A percentile compares a stretch with the other conserved stretches of the same genome.
Conservation (phyloP, 192 early-diverging fungal species). For the Coemansia sp. region DNA sequence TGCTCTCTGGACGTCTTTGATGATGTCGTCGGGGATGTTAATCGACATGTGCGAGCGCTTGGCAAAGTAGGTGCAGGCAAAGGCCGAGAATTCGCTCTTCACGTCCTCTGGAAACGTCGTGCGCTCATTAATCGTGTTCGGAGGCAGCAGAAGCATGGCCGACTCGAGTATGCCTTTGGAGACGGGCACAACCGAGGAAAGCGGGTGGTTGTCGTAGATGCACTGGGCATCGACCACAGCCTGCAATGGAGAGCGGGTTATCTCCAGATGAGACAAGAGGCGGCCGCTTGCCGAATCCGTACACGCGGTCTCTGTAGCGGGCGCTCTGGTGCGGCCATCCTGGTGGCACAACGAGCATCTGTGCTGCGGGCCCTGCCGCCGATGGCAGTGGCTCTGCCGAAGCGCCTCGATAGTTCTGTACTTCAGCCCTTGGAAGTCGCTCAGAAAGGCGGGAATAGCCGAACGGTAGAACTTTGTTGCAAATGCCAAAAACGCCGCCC, state of each 20-base stretch:
- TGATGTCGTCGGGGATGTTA: constrained; percentile 25
- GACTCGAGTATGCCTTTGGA: constrained; percentile 47
- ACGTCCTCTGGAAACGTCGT: constrained; percentile 35
- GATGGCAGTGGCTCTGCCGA: background rate
- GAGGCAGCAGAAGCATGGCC: constrained; percentile 27
- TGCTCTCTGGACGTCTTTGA: constrained; percentile 23
- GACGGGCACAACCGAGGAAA: constrained; percentile 20
- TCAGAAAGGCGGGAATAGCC: constrained; percentile 29
- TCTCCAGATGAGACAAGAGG: background rate
- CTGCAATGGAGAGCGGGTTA: constrained; percentile 5
- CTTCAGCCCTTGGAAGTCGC: constrained; percentile 39
- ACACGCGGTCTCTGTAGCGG: background rate
- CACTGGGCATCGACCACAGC: constrained; percentile 6
- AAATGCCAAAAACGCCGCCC: constrained; percentile 26
- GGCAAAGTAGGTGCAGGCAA: constrained; percentile 31
- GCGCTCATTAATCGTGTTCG: constrained; percentile 13
- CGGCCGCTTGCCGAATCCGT: background rate
- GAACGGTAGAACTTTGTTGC: constrained; percentile 26
- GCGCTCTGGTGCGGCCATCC: background rate
- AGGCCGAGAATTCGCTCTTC: constrained; percentile 22
- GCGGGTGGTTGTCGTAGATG: constrained; percentile 16
- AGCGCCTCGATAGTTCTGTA: constrained; percentile 34
- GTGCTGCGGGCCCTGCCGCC: background rate
- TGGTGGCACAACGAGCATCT: background rate
- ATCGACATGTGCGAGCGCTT: constrained; percentile 29